phyloP scores from a whole-genome alignment of 495 filamentous ascomycete genomes.

The Chaetomidium leptoderma region DNA sequence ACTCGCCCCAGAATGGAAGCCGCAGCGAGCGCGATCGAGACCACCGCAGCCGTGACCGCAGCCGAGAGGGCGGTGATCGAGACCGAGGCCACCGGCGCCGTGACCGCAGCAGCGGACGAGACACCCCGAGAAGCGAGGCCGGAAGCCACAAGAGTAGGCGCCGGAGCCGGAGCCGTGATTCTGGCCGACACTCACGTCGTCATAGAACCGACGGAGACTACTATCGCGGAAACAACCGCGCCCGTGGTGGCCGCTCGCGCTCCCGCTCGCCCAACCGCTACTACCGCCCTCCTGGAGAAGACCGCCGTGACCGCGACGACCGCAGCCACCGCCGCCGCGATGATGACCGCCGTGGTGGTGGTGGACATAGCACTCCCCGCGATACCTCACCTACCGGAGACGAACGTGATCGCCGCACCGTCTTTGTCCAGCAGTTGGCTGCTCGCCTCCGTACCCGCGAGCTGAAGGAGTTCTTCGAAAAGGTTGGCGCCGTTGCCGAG shows the following conservation, averaged over 20 bases:
- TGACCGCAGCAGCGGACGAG: constrained; percentile 58
- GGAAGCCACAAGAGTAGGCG: constrained; percentile 82
- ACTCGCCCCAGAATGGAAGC: constrained; percentile 54
- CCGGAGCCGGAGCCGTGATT: constrained; percentile 76
- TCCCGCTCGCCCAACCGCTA: constrained; percentile 75
- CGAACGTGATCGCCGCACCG: constrained; percentile 75
- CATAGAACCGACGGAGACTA: constrained; percentile 68
- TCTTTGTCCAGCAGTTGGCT: constrained; percentile 97
- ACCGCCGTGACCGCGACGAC: constrained; percentile 49
- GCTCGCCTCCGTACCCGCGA: constrained; percentile 88
- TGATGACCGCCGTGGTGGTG: constrained; percentile 47
- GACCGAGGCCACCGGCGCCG: constrained; percentile 64
- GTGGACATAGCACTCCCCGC: constrained; percentile 45
- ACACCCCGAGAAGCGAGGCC: constrained; percentile 71
- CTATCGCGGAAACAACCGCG: constrained; percentile 62
- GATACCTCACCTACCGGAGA: constrained; percentile 23
- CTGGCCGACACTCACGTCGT: constrained; percentile 73
- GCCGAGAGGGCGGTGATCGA: constrained; percentile 50
- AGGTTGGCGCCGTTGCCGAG: constrained; percentile 92
- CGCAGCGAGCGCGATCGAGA: constrained; percentile 41
- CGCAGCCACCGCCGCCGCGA: constrained; percentile 47
- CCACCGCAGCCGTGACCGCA: constrained; percentile 29
- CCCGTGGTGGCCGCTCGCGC: constrained; percentile 52
- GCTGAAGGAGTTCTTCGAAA: constrained; percentile 92
- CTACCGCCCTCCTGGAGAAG: constrained; percentile 65